phyloP scores from a whole-genome alignment of 2,329 filamentous ascomycete species.

The Sporothrix luriei region DNA sequence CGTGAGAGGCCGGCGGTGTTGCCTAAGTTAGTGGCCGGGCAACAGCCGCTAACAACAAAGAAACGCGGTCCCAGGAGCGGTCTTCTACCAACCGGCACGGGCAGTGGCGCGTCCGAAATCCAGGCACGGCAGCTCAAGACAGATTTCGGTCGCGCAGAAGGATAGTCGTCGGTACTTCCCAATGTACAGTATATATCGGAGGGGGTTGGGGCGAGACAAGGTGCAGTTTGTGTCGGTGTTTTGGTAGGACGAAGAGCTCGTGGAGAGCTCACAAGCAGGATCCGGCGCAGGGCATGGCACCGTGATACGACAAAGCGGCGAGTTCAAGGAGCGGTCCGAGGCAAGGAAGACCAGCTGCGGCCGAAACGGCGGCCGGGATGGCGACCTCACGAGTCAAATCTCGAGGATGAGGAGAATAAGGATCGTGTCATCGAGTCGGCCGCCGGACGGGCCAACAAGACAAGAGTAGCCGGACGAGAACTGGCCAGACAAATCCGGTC shows the following conservation, averaged over 20 bases:
- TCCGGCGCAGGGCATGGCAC: conserved; percentile 20
- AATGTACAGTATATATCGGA: background rate
- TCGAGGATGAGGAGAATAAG: background rate
- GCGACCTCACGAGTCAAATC: background rate
- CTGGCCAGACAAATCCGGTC: conserved; percentile 24
- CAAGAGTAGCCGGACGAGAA: background rate
- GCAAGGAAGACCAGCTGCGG: background rate
- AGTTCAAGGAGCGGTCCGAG: background rate
- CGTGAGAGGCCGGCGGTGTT: background rate
- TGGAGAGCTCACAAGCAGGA: conserved; percentile 14
- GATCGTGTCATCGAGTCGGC: background rate
- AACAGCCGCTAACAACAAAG: conserved; percentile 2
- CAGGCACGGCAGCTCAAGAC: background rate
- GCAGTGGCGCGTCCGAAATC: background rate
- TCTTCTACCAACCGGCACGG: background rate
- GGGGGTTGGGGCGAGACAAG: conserved; percentile 19
- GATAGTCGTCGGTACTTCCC: background rate
- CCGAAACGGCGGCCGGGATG: conserved; percentile 5
- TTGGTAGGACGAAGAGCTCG: conserved; percentile 12
- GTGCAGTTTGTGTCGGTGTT: conserved; percentile 15
- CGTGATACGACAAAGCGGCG: conserved; percentile 6
- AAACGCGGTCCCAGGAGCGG: background rate
- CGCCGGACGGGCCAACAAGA: background rate
- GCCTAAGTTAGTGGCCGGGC: conserved; percentile 21
- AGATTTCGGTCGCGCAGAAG: background rate